Conservation (phyloP, 345 rosid genomes). For the Citrus reticulata region DNA sequence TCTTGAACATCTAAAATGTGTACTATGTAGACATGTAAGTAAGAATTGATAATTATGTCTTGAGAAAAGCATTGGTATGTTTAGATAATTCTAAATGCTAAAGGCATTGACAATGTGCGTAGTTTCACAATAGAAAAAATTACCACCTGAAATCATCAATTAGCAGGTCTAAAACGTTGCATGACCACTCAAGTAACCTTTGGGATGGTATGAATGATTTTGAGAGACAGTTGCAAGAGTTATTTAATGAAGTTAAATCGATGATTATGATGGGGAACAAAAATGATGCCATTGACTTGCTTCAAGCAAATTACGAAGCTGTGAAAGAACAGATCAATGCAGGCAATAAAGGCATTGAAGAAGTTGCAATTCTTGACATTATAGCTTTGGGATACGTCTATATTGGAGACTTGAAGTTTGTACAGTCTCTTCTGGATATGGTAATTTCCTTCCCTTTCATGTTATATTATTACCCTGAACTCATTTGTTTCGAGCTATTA, state of each 20-base stretch:
- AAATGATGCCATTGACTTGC: conserved; percentile 63
- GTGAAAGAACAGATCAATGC: conserved; percentile 61
- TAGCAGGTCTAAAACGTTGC: conserved; percentile 37
- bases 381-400: conserved; percentile 75
- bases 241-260: conserved; percentile 63
- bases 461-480: background rate
- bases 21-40: background rate
- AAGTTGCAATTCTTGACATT: conserved; percentile 78
- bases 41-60: background rate
- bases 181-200: conserved; percentile 26
- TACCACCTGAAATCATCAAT: background rate
- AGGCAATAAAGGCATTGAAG: conserved; percentile 58
- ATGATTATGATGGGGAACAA: conserved; percentile 54
- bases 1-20: background rate
- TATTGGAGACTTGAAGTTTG: conserved; percentile 58
- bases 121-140: conserved; percentile 9
- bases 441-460: conserved; percentile 32
- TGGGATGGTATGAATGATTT: conserved; percentile 38
- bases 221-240: conserved; percentile 64
- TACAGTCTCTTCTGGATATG: conserved; percentile 45
- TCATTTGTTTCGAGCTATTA: background rate
- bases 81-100: conserved; percentile 7
- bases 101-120: conserved; percentile 6
- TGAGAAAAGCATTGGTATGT: background rate
- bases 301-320: conserved; percentile 75